These are phyloP conservation scores for Calonectria pauciramosa DNA, from an alignment of 2,329 filamentous ascomycete species.

Conservation along the genomic window DNA sequence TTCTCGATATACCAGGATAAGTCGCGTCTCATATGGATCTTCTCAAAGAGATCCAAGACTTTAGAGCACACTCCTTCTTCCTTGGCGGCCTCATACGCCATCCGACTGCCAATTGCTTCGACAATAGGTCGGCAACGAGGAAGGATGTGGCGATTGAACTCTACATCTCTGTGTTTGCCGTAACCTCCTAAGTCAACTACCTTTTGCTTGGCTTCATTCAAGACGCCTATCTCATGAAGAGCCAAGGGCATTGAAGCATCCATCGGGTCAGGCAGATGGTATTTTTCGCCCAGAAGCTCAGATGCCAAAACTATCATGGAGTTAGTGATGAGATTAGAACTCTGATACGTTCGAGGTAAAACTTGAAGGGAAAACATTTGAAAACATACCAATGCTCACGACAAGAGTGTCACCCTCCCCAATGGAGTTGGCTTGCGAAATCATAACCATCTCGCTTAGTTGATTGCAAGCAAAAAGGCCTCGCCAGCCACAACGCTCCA, in stretches of 20 bases:
- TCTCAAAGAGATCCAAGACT: not conserved
- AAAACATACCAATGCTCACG: conserved; percentile 20
- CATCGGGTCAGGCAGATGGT: not conserved
- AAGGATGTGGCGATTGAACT: not conserved
- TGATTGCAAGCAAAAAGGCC: conserved; percentile 21
- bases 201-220: too few species aligned
- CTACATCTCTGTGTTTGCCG: not conserved
- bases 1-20: not conserved
- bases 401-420: conserved; percentile 22
- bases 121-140: not conserved
- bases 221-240: not conserved
- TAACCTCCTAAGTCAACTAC: not conserved
- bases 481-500: conserved; percentile 18
- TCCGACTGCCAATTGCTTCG: conserved; percentile 5
- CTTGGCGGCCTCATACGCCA: conserved; percentile 22
- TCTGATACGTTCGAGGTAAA: too few species aligned
- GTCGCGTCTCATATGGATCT: not conserved
- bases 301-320: not conserved
- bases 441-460: conserved; percentile 18
- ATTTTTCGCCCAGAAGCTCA: not conserved
- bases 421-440: conserved; percentile 5
- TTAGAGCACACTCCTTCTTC: not conserved
- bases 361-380: not conserved
- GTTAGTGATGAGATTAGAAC: not conserved
- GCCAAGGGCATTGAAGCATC: not conserved